phyloP scores from a whole-genome alignment of 257 asterid species.

The Nicotiana knightiana region DNA sequence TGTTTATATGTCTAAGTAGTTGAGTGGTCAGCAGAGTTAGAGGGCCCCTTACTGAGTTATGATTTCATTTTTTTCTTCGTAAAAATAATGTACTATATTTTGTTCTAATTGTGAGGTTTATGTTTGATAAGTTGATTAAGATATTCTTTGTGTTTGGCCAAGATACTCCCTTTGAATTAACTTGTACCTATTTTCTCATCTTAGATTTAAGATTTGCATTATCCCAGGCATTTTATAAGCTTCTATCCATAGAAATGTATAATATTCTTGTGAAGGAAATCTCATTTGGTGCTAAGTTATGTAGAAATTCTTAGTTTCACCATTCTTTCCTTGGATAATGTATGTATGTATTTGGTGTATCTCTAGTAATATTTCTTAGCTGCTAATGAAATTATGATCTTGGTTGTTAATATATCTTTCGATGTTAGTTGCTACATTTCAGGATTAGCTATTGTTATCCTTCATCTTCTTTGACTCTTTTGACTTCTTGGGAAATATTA shows the following conservation, averaged over 20 bases:
- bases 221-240: neutral
- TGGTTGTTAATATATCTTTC: too few species aligned
- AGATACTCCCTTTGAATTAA: neutral
- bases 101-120: neutral
- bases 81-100: neutral
- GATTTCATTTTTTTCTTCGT: neutral
- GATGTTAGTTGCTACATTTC: too few species aligned
- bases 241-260: neutral
- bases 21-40: neutral
- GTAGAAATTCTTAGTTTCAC: neutral
- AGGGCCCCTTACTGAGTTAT: neutral
- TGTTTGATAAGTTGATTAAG: neutral
- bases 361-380: neutral
- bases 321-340: neutral
- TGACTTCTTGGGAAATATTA: too few species aligned
- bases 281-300: neutral
- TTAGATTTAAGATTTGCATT: neutral
- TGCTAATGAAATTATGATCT: too few species aligned
- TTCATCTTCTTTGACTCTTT: too few species aligned
- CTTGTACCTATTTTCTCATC: neutral
- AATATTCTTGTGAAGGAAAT: neutral
- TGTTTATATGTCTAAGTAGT: neutral
- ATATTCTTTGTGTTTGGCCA: neutral
- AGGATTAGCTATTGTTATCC: neutral
- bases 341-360: neutral